Conservation (phyloP, 352 stramenopile genomes). For the Globisporangium apiculatum region DNA sequence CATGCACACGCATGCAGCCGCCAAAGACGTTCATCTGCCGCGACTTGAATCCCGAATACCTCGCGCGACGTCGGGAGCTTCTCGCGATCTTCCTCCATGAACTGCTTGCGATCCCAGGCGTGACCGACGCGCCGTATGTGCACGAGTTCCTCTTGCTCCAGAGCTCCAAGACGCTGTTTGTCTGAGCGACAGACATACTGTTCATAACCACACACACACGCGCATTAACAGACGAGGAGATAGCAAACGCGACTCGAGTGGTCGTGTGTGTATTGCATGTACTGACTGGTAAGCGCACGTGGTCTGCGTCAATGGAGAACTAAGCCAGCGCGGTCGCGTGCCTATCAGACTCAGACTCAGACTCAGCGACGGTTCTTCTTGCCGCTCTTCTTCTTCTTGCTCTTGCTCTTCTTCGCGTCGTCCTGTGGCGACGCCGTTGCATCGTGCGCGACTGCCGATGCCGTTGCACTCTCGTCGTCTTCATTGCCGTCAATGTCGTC, state of each 20-base stretch:
- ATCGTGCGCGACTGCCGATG: slow-evolving; percentile 9
- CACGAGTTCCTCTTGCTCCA: slow-evolving; percentile 62
- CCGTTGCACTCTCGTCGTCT: slow-evolving; percentile 12
- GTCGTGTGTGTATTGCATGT: neutral
- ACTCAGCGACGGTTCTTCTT: slow-evolving; percentile 35
- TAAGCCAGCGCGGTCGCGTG: too few relatives aligned
- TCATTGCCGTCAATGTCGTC: neutral
- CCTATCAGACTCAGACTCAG: too few relatives aligned
- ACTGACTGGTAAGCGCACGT: neutral
- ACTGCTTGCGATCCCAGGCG: slow-evolving; percentile 53
- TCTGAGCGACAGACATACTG: slow-evolving; percentile 16
- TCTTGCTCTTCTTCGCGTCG: slow-evolving; percentile 33
- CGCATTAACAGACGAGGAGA: neutral
- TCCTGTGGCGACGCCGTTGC: slow-evolving; percentile 12
- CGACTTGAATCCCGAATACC: slow-evolving; percentile 67
- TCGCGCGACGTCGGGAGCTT: slow-evolving; percentile 36
- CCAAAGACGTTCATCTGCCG: slow-evolving; percentile 69
- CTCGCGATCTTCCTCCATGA: slow-evolving; percentile 56
- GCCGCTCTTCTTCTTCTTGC: slow-evolving; percentile 52
- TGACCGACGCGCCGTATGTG: slow-evolving; percentile 45
- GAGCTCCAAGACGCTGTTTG: slow-evolving; percentile 51
- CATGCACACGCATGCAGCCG: slow-evolving; percentile 15
- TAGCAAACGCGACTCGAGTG: neutral
- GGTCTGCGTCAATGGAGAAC: slow-evolving; percentile 10
- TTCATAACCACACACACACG: neutral